phyloP scores from a whole-genome alignment of 177 flowering plant genomes.

The Vitis hybrid region DNA sequence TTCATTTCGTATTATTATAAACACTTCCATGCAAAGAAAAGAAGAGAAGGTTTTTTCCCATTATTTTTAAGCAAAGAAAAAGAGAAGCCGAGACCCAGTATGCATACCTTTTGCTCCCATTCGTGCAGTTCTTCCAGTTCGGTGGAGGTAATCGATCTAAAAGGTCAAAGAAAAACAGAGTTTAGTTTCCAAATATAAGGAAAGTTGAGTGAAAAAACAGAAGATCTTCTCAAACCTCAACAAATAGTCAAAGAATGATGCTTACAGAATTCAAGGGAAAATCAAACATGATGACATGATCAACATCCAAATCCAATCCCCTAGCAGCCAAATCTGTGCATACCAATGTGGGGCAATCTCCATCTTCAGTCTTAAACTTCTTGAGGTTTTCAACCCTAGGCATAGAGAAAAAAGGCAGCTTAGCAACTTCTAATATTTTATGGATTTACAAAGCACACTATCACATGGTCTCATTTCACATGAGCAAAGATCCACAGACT shows the following conservation, averaged over 20 bases:
- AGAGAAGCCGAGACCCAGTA: background rate
- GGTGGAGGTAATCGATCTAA: slow-evolving; percentile 97
- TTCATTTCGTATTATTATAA: too few relatives aligned
- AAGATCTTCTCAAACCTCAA: background rate
- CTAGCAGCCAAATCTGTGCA: slow-evolving; percentile 98
- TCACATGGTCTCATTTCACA: too few relatives aligned
- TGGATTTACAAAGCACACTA: too few relatives aligned
- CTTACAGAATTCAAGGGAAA: slow-evolving; percentile 88
- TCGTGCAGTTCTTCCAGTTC: slow-evolving; percentile 99
- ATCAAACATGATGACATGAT: slow-evolving; percentile 98
- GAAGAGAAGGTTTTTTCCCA: background rate
- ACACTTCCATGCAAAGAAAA: too few relatives aligned
- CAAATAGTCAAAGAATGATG: background rate
- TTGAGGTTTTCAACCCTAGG: slow-evolving; percentile 86
- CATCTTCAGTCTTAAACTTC: slow-evolving; percentile 81
- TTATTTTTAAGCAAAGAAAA: background rate
- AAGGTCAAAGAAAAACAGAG: slow-evolving; percentile 10
- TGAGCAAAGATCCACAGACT: too few relatives aligned
- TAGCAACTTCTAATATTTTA: background rate
- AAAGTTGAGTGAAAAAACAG: background rate
- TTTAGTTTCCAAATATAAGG: slow-evolving; percentile 1
- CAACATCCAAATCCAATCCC: slow-evolving; percentile 96
- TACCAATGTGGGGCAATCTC: slow-evolving; percentile 95
- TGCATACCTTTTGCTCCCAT: slow-evolving; percentile 97
- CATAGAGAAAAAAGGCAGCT: slow-evolving; percentile 4